Evolutionary conservation across 2,329 filamentous ascomycete species (phyloP), one percentile per base, ranked within the genome.

Genomic region (Phialophora macrospora): DNA sequence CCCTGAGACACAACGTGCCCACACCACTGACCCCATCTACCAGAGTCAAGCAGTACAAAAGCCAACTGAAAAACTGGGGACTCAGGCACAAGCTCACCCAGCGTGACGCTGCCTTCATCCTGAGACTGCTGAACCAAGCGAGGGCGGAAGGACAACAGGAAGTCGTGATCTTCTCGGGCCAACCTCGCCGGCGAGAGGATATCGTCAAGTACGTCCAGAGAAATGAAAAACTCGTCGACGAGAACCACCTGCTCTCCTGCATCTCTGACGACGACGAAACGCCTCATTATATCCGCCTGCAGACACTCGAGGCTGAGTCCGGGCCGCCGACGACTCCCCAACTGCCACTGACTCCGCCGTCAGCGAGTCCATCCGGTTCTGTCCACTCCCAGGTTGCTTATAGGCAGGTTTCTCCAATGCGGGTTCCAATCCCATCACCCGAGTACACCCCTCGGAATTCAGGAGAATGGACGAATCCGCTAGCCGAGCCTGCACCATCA

Each of bases 41-140:
- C 57, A 69, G 61, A 26, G 32, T 49, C 24, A 69, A 69, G 28
- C 67, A 67, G 41, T 69, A 66, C 58, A 69, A 69, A 44, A 60
- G 34, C 32, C 57, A 67, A 56, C 52, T 69, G 32, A 59, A 60
- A 22, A 60, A 22, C 30, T 69, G 67, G 67, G 62, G 60, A 7
- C 57, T 67, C 52, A 61, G 58, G 59, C 64, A 63, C 24, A 63
- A 69, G 14, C 62, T 67, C 30, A 67, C 49, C 17, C 48, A 38
- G 38, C 44, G 24, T 12, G 67, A 69, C 55, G 67, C 67, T 46
- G 67, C 67, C 49, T 63, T 60, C 38, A 67, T 64, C 55, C 49
- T 67, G 48, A 64, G 62, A 34, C 52, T 64, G 17, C 41, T 69
- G 54, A 56, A 67, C 51, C 58, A 61, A 54, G 62, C 64, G 17